These are phyloP conservation scores for Colletotrichum salicis DNA, from an alignment of 2,329 filamentous ascomycete species.

Conservation along the genomic window DNA sequence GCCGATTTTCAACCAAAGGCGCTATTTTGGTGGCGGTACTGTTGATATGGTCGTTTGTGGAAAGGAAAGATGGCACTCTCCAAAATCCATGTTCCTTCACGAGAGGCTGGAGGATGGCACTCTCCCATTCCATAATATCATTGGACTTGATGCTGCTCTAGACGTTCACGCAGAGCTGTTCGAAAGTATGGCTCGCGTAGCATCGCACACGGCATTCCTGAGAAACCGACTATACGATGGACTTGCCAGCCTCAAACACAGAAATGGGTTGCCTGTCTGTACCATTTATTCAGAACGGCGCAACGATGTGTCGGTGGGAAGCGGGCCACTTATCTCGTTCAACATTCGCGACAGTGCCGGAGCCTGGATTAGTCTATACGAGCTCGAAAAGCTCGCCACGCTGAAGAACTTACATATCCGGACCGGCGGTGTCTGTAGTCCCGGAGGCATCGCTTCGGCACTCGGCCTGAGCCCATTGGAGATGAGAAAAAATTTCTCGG, in stretches of 20 bases:
- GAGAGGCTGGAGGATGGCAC: constrained; percentile 92
- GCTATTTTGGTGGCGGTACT: constrained; percentile 94
- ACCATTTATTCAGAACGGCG: constrained; percentile 65
- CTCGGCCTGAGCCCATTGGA: constrained; percentile 83
- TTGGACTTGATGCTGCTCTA: constrained; percentile 82
- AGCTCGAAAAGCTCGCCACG: constrained; percentile 87
- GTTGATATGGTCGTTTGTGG: constrained; percentile 86
- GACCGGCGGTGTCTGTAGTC: constrained; percentile 91
- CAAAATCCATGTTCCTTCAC: constrained; percentile 78
- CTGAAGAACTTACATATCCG: constrained; percentile 85
- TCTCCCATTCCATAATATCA: constrained; percentile 87
- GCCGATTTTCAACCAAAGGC: constrained; percentile 71
- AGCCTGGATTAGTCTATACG: constrained; percentile 81
- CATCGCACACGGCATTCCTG: constrained; percentile 76
- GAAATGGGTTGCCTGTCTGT: constrained; percentile 74
- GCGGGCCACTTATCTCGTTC: constrained; percentile 85
- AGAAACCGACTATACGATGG: constrained; percentile 66
- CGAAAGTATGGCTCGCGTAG: constrained; percentile 74
- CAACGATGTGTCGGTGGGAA: constrained; percentile 42
- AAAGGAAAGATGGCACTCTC: constrained; percentile 85
- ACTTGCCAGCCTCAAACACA: constrained; percentile 72
- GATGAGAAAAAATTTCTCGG: constrained; percentile 84
- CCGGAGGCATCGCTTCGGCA: constrained; percentile 81
- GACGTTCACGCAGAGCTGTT: constrained; percentile 76
- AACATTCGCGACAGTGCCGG: constrained; percentile 78